Percentiles rank a stretch among this genome's conserved stretches.
Evolutionary conservation across 768 basidiomycete species (phyloP).

Genomic region (Leucogyrophana mollusca): DNA sequence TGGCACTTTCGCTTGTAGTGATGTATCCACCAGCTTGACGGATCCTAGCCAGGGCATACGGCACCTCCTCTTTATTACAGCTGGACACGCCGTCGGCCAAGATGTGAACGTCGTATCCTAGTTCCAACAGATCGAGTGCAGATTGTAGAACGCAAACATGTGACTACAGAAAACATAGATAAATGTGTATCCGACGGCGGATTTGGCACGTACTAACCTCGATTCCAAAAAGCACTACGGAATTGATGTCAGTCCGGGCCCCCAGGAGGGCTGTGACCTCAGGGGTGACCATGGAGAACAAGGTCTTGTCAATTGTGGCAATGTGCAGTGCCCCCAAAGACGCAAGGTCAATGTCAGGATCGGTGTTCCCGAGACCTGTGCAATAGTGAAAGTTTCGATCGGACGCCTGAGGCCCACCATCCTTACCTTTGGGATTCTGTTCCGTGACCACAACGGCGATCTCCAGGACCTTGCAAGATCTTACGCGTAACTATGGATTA

Average conservation of each 20-base stretch:
- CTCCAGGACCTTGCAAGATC: constrained; percentile 47
- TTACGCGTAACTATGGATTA: neutral
- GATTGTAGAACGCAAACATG: constrained; percentile 92
- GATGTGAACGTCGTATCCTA: constrained; percentile 57
- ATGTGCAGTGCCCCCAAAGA: constrained; percentile 56
- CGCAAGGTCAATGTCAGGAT: constrained; percentile 55
- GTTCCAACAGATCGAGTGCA: constrained; percentile 60
- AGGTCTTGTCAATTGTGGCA: constrained; percentile 70
- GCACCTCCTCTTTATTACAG: constrained; percentile 76
- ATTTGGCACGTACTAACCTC: constrained; percentile 52
- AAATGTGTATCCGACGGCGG: neutral
- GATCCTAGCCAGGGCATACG: constrained; percentile 68
- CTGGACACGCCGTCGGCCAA: constrained; percentile 86
- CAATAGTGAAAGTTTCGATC: constrained; percentile 1
- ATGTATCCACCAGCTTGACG: constrained; percentile 74
- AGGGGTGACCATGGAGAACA: constrained; percentile 84
- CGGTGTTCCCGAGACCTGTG: constrained; percentile 67
- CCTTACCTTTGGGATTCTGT: constrained; percentile 77
- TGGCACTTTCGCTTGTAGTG: constrained; percentile 77
- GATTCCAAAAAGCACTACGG: constrained; percentile 81
- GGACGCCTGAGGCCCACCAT: neutral
- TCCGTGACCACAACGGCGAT: constrained; percentile 81
- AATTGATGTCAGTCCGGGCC: constrained; percentile 45
- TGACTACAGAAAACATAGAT: constrained; percentile 45
- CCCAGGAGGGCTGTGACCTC: constrained; percentile 56